These are phyloP conservation scores for Sextonia rubra DNA, from an alignment of 164 flowering plant genomes.

Conservation along the genomic window DNA sequence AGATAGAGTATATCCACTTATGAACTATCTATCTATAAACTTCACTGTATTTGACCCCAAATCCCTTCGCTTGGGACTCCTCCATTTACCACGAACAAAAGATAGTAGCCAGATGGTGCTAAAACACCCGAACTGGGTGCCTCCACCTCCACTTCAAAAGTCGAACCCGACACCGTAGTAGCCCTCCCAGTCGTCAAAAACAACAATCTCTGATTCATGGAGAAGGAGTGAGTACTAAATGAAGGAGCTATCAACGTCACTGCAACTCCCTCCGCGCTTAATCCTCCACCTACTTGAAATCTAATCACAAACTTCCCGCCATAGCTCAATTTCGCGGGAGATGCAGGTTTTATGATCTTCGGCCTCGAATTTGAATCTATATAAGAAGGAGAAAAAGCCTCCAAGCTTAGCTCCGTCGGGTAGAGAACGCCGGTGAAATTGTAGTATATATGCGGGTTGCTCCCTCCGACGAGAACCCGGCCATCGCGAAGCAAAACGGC, in stretches of 20 bases:
- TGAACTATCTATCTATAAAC: background rate
- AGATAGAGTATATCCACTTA: background rate
- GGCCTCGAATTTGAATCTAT: constrained; percentile 30
- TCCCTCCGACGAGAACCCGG: constrained; percentile 49
- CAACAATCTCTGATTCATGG: constrained; percentile 51
- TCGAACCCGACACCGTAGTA: background rate
- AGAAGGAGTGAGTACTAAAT: constrained; percentile 47
- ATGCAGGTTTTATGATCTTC: constrained; percentile 18
- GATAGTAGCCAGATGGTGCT: constrained; percentile 48
- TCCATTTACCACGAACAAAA: constrained; percentile 36
- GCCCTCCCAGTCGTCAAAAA: constrained; percentile 17
- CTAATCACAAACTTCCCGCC: constrained; percentile 18
- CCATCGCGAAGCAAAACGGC: constrained; percentile 50
- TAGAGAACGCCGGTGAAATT: constrained; percentile 27
- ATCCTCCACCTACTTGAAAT: constrained; percentile 18
- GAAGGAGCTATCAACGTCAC: constrained; percentile 49
- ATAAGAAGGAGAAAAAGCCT: constrained; percentile 45
- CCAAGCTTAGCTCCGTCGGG: constrained; percentile 53
- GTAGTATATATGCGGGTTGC: constrained; percentile 41
- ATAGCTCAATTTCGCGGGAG: constrained; percentile 21
- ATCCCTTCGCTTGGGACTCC: constrained; percentile 43
- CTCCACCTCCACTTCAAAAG: constrained; percentile 19
- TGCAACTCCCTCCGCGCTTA: constrained; percentile 6
- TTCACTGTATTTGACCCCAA: constrained; percentile 36
- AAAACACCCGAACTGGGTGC: constrained; percentile 26